Conservation (phyloP, 352 stramenopile genomes). For the Phytophthora vignae region DNA sequence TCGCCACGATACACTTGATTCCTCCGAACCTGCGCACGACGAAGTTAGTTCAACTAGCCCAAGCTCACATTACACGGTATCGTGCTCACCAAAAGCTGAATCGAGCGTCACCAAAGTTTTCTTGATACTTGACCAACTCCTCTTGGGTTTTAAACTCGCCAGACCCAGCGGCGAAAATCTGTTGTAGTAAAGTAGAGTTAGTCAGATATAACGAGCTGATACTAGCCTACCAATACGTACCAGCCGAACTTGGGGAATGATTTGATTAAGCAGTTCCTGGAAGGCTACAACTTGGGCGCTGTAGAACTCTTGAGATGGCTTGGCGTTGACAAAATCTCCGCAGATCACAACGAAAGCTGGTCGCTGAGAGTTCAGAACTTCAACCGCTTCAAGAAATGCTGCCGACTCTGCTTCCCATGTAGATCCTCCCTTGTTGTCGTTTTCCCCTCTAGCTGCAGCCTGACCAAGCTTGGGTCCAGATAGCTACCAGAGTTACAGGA, state of each 20-base stretch:
- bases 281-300: slow-evolving; percentile 56
- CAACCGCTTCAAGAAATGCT: slow-evolving; percentile 58
- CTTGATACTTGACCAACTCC: slow-evolving; percentile 45
- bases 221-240: slow-evolving; percentile 36
- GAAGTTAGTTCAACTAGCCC: slow-evolving; percentile 1
- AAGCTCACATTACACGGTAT: neutral
- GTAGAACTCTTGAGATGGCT: slow-evolving; percentile 49
- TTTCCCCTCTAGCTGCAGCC: slow-evolving; percentile 38
- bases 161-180: slow-evolving; percentile 67
- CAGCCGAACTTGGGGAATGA: slow-evolving; percentile 63
- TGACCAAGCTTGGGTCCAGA: slow-evolving; percentile 57
- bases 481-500: slow-evolving; percentile 40
- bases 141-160: slow-evolving; percentile 23
- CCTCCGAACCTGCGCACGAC: slow-evolving; percentile 63
- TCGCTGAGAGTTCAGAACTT: slow-evolving; percentile 52
- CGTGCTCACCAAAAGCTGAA: slow-evolving; percentile 83
- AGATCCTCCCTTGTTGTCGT: slow-evolving; percentile 51
- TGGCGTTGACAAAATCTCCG: slow-evolving; percentile 64
- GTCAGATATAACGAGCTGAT: neutral
- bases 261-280: slow-evolving; percentile 69
- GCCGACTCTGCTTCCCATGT: slow-evolving; percentile 51
- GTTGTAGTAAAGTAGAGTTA: neutral
- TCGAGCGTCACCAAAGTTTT: slow-evolving; percentile 67
- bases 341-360: slow-evolving; percentile 77
- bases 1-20: slow-evolving; percentile 83